These are phyloP conservation scores for Kodamaea kaohsiungensis DNA, from an alignment of 805 yeast genomes.

Conservation along the genomic window DNA sequence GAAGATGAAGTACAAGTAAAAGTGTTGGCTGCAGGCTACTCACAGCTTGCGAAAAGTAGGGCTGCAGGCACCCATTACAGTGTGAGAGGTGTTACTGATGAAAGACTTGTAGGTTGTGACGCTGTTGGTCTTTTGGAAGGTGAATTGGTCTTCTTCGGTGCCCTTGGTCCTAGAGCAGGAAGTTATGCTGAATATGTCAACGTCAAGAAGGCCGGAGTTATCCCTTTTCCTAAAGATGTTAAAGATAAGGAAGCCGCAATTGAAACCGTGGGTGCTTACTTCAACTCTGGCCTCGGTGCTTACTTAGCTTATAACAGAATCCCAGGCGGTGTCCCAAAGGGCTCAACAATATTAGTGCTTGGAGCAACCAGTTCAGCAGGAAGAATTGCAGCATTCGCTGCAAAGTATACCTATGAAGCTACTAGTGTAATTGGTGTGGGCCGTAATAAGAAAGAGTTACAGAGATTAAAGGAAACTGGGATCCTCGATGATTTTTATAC, in stretches of 20 bases:
- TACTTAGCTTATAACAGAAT: slow-evolving; percentile 10
- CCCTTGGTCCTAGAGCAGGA: slow-evolving; percentile 5
- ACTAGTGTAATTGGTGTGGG: slow-evolving; percentile 11
- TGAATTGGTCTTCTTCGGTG: slow-evolving; percentile 11
- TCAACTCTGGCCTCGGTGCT: slow-evolving; percentile 13
- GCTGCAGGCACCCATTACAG: slow-evolving; percentile 13
- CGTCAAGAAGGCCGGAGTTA: slow-evolving; percentile 4
- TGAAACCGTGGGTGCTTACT: slow-evolving; percentile 12
- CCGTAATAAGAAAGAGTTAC: slow-evolving; percentile 5
- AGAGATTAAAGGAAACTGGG: slow-evolving; percentile 2
- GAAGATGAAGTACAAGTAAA: slow-evolving; percentile 12
- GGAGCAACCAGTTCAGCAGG: slow-evolving; percentile 15
- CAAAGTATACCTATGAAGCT: slow-evolving; percentile 10
- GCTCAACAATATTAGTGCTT: slow-evolving; percentile 10
- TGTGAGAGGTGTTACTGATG: not conserved
- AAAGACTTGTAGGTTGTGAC: slow-evolving; percentile 11
- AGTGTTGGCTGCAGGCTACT: slow-evolving; percentile 13
- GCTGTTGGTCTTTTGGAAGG: slow-evolving; percentile 13
- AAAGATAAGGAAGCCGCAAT: slow-evolving; percentile 7
- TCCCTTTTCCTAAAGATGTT: slow-evolving; percentile 7
- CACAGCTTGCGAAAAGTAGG: slow-evolving; percentile 11
- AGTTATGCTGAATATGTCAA: slow-evolving; percentile 10
- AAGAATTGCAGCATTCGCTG: slow-evolving; percentile 9
- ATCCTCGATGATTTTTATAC: slow-evolving; percentile 7
- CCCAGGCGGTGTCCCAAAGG: slow-evolving; percentile 6